Percentiles rank a stretch among this genome's conserved stretches.
phyloP scores from a whole-genome alignment of 2,329 filamentous ascomycete genomes.

The Dothistroma septosporum region DNA sequence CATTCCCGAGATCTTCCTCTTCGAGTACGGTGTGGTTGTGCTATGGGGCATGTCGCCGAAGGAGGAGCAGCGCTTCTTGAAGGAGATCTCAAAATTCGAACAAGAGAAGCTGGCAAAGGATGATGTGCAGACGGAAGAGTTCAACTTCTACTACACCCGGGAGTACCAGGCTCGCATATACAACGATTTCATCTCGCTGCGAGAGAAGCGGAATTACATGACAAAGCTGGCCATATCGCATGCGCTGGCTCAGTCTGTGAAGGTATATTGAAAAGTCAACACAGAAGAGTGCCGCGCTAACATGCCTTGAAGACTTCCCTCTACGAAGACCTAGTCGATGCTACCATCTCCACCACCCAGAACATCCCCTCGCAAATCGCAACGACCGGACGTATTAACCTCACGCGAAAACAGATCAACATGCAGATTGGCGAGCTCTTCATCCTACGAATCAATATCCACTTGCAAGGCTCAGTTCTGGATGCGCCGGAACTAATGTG shows the following conservation, averaged over 20 bases:
- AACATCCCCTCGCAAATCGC: constrained; percentile 92
- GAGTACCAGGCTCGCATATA: constrained; percentile 98
- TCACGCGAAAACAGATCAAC: constrained; percentile 88
- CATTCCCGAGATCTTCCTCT: constrained; percentile 91
- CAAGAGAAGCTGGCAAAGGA: constrained; percentile 81
- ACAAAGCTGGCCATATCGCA: constrained; percentile 95
- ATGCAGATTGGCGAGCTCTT: constrained; percentile 99
- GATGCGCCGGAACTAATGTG: constrained; percentile 98
- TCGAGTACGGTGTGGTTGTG: constrained; percentile 95
- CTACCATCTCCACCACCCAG: constrained; percentile 89
- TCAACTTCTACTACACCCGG: constrained; percentile 98
- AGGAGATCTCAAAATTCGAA: constrained; percentile 92
- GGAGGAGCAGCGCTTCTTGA: constrained; percentile 85
- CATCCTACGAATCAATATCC: constrained; percentile 95
- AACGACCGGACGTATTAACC: constrained; percentile 82
- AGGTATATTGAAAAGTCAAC: constrained; percentile 50
- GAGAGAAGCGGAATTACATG: constrained; percentile 97
- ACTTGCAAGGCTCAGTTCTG: constrained; percentile 91
- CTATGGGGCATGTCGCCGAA: constrained; percentile 96
- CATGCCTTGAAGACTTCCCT: constrained; percentile 66
- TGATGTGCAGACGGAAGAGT: constrained; percentile 91
- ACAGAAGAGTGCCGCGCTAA: constrained; percentile 4
- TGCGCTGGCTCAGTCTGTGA: constrained; percentile 90
- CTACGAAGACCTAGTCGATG: constrained; percentile 91
- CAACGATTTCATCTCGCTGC: constrained; percentile 95